Evolutionary conservation across 108 stramenopile genomes (phyloP), one percentile per base, ranked within the genome.

Genomic region (Discostella pseudostelligera): DNA sequence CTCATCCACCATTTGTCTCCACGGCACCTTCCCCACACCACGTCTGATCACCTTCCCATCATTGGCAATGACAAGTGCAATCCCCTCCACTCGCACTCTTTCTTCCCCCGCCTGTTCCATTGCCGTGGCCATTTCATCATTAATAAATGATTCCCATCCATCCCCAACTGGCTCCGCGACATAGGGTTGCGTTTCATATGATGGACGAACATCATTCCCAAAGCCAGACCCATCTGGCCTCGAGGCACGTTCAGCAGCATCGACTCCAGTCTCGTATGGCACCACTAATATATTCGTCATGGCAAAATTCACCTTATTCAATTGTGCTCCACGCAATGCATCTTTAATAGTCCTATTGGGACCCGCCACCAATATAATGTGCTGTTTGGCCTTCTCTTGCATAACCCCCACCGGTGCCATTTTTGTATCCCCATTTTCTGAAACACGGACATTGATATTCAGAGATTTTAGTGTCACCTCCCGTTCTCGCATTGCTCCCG

Each of bases 1-100:
- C 67, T 92, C 81, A 43, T 87, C 85, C 2, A 92, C 84, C 80
- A 89, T 92, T 57, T 83, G 81, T 62, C 83, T 70, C 90, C 90
- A 92, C 44, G 90, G 90, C 9, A 92, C 83, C 44, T 66, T 89
- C 10, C 90, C 90, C 24, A 92, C 78, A 2, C 90, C 90, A 39
- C 90, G 82, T 28, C 85, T 76, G 24, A 92, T 66, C 8, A 92
- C 83, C 49, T 81, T 79, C 19, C 90, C 90, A 68, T 80, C 81
- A 62, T 84, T 92, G 6, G 83, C 78, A 37, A 92, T 70, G 0
- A 92, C 88, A 37, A 92, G 70, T 26, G 83, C 88, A 62, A 92
- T 89, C 2, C 90, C 90, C 44, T 89, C 86, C 20, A 84, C 76
- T 48, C 65, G 76, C 4, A 69, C 84, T 7, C 65, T 69, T 46